Conservation (phyloP, 139 green algal genomes). For the Tetraselmis striata region DNA sequence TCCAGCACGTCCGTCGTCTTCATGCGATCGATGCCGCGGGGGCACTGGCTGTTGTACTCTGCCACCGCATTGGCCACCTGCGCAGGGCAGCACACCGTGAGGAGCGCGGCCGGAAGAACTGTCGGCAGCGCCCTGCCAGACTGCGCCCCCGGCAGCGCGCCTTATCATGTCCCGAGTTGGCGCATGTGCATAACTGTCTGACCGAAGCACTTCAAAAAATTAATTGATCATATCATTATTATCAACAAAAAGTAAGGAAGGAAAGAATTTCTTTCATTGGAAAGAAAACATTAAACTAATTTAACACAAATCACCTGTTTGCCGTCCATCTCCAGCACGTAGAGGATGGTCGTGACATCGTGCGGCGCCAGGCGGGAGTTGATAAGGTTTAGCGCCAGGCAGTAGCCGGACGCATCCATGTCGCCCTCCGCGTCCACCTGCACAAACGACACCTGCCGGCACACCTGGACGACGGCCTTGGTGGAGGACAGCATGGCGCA, state of each 20-base stretch:
- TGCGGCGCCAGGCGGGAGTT: neutral
- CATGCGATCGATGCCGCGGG: neutral
- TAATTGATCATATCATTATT: too few species aligned
- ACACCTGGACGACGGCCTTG: neutral
- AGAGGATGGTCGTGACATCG: neutral
- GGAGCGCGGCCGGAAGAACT: too few species aligned
- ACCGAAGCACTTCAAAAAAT: too few species aligned
- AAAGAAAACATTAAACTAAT: too few species aligned
- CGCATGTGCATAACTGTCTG: too few species aligned
- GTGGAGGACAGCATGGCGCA: neutral
- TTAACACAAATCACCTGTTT: neutral
- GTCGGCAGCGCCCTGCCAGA: too few species aligned
- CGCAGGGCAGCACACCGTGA: neutral
- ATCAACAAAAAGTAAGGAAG: too few species aligned
- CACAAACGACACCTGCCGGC: neutral
- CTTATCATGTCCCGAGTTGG: too few species aligned
- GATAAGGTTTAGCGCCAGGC: neutral
- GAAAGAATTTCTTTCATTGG: too few species aligned
- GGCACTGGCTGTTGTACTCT: neutral
- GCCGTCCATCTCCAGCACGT: neutral
- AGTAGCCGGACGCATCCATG: neutral
- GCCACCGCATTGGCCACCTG: neutral
- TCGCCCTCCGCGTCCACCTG: neutral
- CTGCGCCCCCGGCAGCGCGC: too few species aligned
- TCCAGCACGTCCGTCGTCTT: neutral